phyloP scores from a whole-genome alignment of 352 stramenopile genomes.

The Pythium chondricola region DNA sequence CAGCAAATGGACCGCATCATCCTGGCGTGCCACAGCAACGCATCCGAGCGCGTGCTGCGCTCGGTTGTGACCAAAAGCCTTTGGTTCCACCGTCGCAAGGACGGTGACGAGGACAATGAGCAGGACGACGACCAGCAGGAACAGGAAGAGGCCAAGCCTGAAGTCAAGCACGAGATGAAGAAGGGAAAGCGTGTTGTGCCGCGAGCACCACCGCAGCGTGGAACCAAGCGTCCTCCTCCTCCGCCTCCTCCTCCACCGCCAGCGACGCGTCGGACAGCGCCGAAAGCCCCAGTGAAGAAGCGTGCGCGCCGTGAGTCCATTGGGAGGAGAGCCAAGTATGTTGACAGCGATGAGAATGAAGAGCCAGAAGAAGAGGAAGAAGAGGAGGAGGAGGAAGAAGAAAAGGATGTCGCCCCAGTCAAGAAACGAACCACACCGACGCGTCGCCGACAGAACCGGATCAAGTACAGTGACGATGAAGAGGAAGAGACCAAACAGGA shows the following conservation, averaged over 20 bases:
- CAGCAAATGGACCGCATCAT: conserved; percentile 73
- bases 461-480: conserved; percentile 15
- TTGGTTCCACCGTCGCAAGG: conserved; percentile 33
- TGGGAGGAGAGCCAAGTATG: conserved; percentile 1
- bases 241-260: conserved; percentile 5
- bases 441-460: conserved; percentile 5
- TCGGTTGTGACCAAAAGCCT: conserved; percentile 59
- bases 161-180: conserved; percentile 5
- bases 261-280: background rate
- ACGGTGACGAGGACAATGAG: conserved; percentile 1
- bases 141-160: conserved; percentile 14
- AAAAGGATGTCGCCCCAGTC: conserved; percentile 1
- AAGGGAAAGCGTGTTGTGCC: background rate
- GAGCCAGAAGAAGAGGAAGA: conserved; percentile 21
- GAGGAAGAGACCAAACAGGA: conserved; percentile 2
- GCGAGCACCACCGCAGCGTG: conserved; percentile 2
- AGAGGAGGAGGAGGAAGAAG: conserved; percentile 15
- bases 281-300: conserved; percentile 4
- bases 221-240: conserved; percentile 6
- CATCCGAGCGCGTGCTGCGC: conserved; percentile 38
- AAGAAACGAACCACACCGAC: too few relatives aligned
- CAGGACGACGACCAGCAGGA: conserved; percentile 9
- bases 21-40: conserved; percentile 52
- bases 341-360: conserved; percentile 12
- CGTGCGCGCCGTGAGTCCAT: conserved; percentile 9